Evolutionary conservation across 2,329 filamentous ascomycete genomes (phyloP).

Genomic region (Verticillium tricorpus): DNA sequence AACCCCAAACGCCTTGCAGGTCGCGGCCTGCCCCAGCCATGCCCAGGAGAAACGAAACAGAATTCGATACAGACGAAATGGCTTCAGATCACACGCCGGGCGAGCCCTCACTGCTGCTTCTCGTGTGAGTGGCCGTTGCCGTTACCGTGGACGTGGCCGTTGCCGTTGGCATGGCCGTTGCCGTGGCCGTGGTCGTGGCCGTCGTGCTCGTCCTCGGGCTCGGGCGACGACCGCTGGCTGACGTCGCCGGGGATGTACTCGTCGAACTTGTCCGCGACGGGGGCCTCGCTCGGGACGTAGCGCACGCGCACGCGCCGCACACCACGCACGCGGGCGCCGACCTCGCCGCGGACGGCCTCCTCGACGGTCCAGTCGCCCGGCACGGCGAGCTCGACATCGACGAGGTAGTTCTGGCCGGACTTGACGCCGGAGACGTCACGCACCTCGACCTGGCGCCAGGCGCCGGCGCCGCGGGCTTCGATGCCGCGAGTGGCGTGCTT

Average conservation of each 20-base stretch:
- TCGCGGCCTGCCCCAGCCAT: too few relatives aligned
- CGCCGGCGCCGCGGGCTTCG: conserved; percentile 42
- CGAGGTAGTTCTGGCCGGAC: conserved; percentile 91
- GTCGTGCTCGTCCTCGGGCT: conserved; percentile 51
- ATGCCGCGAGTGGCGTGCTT: conserved; percentile 61
- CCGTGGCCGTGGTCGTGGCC: conserved; percentile 21
- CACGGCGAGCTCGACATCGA: conserved; percentile 83
- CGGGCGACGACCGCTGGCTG: conserved; percentile 37
- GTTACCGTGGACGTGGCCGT: conserved; percentile 21
- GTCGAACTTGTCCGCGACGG: conserved; percentile 55
- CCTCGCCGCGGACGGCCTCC: conserved; percentile 62
- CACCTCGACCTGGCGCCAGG: conserved; percentile 60
- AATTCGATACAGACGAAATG: too few relatives aligned
- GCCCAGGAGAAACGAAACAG: too few relatives aligned
- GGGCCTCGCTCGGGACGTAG: conserved; percentile 68
- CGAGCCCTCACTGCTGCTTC: background rate
- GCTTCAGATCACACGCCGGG: too few relatives aligned
- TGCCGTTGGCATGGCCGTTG: conserved; percentile 30
- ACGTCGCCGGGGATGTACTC: conserved; percentile 71
- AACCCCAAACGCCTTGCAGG: too few relatives aligned
- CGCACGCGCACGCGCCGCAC: conserved; percentile 79
- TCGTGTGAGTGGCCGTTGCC: conserved; percentile 21
- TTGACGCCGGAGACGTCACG: conserved; percentile 85
- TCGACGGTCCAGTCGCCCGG: conserved; percentile 76
- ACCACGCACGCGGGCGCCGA: conserved; percentile 76